These are phyloP conservation scores for Halophytophthora batemanensis DNA, from an alignment of 352 stramenopile genomes.

Conservation along the genomic window DNA sequence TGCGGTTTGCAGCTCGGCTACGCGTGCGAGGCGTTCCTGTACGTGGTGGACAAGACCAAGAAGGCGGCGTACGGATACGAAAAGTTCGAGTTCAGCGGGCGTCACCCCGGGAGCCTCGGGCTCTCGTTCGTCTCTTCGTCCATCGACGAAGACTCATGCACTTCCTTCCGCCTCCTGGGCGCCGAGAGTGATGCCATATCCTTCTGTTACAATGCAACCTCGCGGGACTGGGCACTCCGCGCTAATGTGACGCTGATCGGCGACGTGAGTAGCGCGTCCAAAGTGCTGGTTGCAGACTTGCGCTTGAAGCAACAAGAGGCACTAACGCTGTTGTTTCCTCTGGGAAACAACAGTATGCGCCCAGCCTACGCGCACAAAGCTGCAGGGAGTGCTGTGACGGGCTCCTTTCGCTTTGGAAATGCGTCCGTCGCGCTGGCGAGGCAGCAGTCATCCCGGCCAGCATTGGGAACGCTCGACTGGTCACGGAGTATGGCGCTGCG, in stretches of 20 bases:
- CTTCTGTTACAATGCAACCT: slow-evolving; percentile 27
- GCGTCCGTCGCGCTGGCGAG: slow-evolving; percentile 6
- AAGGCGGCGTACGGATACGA: slow-evolving; percentile 6
- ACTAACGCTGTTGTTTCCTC: slow-evolving; percentile 33
- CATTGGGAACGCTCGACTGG: slow-evolving; percentile 39
- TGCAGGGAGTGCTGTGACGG: slow-evolving; percentile 24
- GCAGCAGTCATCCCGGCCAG: neutral
- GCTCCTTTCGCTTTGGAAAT: slow-evolving; percentile 25
- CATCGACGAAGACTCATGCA: slow-evolving; percentile 31
- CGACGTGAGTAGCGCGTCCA: slow-evolving; percentile 1
- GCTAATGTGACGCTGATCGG: slow-evolving; percentile 24
- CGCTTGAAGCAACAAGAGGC: slow-evolving; percentile 28
- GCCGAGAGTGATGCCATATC: slow-evolving; percentile 12
- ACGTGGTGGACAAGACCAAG: slow-evolving; percentile 40
- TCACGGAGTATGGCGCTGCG: slow-evolving; percentile 38
- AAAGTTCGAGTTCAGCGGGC: slow-evolving; percentile 39
- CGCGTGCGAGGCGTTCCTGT: slow-evolving; percentile 37
- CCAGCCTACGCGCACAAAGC: slow-evolving; percentile 47
- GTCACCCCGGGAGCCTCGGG: slow-evolving; percentile 23
- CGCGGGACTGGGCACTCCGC: slow-evolving; percentile 19
- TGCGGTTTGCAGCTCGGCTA: slow-evolving; percentile 28
- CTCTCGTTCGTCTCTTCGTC: slow-evolving; percentile 35
- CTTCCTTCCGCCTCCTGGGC: slow-evolving; percentile 15
- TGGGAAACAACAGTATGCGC: slow-evolving; percentile 36
- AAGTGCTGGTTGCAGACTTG: slow-evolving; percentile 19